Evolutionary conservation across 164 flowering plant genomes (phyloP), one percentile per base, ranked within the genome.

Genomic region (Akebia trifoliata): DNA sequence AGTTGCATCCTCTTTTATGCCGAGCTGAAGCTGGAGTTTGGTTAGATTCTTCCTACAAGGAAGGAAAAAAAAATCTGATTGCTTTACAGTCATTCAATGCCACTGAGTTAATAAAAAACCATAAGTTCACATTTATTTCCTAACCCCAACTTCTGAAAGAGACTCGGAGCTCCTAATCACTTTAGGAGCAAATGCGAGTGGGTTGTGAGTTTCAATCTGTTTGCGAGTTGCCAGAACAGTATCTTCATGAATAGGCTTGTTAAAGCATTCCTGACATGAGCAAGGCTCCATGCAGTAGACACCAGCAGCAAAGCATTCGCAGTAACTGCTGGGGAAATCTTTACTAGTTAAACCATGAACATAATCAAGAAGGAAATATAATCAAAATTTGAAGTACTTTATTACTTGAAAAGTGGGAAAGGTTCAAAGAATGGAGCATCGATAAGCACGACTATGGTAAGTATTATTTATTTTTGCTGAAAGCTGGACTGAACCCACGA

Each of bases 301-400:
- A n/a, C 96, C 94, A 66, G 96, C 94, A 60, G 96, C 94, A 71
- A 89, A 89, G 78, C 96, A 89, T 72, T 89, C 96, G 71, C 96
- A 89, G 64, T 89, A 89, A 52, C 96, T 89, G 74, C 76, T 74
- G 7, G 51, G 42, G 36, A 20, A 66, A 62, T 25, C 24, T 50
- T 29, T 28, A 59, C n/a, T 56, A n/a, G 45, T 39, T 6, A 56
- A 34, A 57, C 42, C 25, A 57, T 25, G 35, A 45, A 21, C 37
- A 48, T n/a, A n/a, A n/a, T 46, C n/a, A 38, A 52, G 6, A 37
- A 15, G 17, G n/a, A 32, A n/a, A 18, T 31, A 17, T n/a, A n/a
- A n/a, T n/a, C n/a, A n/a, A n/a, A n/a, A n/a, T n/a, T n/a, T n/a
- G n/a, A n/a, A n/a, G n/a, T n/a, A n/a, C n/a, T n/a, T n/a, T n/a